Base-by-base conservation (phyloP, 2,329 filamentous ascomycete species). In the Simplicillium aogashimaense region DNA sequence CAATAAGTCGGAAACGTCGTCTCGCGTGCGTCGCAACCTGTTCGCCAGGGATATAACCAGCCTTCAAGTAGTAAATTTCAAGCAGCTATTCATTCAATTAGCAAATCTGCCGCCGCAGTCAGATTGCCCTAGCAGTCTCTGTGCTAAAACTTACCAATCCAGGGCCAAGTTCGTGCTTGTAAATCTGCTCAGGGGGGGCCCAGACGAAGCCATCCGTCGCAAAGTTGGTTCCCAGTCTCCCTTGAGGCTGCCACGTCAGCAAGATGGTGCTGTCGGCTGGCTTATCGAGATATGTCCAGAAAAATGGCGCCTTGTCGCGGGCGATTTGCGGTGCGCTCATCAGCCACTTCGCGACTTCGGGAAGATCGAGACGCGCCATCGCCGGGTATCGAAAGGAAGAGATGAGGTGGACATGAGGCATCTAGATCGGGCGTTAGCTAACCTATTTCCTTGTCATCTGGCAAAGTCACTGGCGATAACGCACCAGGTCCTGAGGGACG, bases 201-300 rank as follows among this genome's bases (percentile, higher is more conserved):
- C 89, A 98, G 14, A 95, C 72, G 58, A 89, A 94, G 36, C 92
- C 92, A 66, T 98, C 90, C 29, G 84, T 94, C 8, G 90, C 81
- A 56, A 89, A 94, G 52, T 80, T 82, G 2, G 75, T 79, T 4
- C 76, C 78, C 41, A 85, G 62, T 43, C 81, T 76, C 51, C 81
- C 74, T 39, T 83, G 69, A 2, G 90, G 84, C 59, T 95, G 88
- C 90, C 90, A 97, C 39, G 84, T 83, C 47, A 97, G 70, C 56
- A 92, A 76, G 35, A 95, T 75, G 8, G 81, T 83, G 41, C 88
- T 88, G 61, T 94, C 86, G 39, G 73, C 73, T 10, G 90, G 90
- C 39, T 79, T 76, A 52, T 92, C 80, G 42, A 97, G 76, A 59
- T 90, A 95, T 35, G 84, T 89, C 90, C 90, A 98, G 63, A 83